Evolutionary conservation across 352 stramenopile genomes (phyloP).

Genomic region (Globisporangium rhizosaccharum): DNA sequence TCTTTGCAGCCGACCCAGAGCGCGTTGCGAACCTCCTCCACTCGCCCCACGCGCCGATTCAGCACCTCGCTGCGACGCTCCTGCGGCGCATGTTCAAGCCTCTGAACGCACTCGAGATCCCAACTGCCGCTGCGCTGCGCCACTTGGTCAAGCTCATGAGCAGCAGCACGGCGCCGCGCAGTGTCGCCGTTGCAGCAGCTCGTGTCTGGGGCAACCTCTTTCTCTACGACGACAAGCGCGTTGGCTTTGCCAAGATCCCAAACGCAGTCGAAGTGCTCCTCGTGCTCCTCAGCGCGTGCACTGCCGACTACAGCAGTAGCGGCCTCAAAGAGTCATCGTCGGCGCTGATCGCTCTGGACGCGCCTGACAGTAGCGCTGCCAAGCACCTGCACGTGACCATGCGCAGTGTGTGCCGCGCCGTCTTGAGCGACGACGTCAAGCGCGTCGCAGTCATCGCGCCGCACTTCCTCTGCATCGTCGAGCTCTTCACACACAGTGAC

Average conservation of each 20-base stretch:
- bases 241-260: slow-evolving; percentile 28
- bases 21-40: slow-evolving; percentile 55
- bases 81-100: slow-evolving; percentile 57
- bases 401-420: slow-evolving; percentile 24
- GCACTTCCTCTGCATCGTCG: slow-evolving; percentile 40
- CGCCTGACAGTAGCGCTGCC: not conserved
- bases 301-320: not conserved
- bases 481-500: slow-evolving; percentile 34
- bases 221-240: slow-evolving; percentile 50
- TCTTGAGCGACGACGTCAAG: slow-evolving; percentile 21
- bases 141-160: slow-evolving; percentile 39
- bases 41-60: slow-evolving; percentile 20
- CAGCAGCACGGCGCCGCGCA: not conserved
- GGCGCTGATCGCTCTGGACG: not conserved
- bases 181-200: slow-evolving; percentile 26
- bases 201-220: slow-evolving; percentile 66
- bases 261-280: slow-evolving; percentile 41
- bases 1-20: slow-evolving; percentile 44
- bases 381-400: slow-evolving; percentile 29
- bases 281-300: slow-evolving; percentile 21
- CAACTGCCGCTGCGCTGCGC: slow-evolving; percentile 32
- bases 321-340: not conserved
- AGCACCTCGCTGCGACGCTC: slow-evolving; percentile 28
- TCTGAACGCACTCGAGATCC: slow-evolving; percentile 32
- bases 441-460: slow-evolving; percentile 29